A percentile compares a stretch with the other conserved stretches of the same genome.
These are phyloP conservation scores for Backusella westeae DNA, from an alignment of 192 early-diverging fungal genomes.

Conservation along the genomic window DNA sequence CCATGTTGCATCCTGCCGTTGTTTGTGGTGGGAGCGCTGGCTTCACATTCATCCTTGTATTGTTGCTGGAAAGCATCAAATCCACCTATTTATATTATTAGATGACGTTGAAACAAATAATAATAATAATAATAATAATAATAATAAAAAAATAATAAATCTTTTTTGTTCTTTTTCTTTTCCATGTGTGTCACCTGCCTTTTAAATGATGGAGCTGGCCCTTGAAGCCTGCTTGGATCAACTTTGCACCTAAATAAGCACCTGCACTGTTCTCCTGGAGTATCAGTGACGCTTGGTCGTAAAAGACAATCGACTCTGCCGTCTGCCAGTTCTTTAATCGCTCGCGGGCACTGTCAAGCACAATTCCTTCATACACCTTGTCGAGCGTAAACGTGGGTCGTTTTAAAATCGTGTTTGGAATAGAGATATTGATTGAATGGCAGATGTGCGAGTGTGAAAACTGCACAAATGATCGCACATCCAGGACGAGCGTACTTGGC, in stretches of 20 bases:
- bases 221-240: slow-evolving; percentile 50
- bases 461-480: slow-evolving; percentile 65
- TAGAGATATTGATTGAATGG: slow-evolving; percentile 62
- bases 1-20: neutral
- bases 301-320: slow-evolving; percentile 62
- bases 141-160: neutral
- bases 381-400: slow-evolving; percentile 62
- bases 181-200: slow-evolving; percentile 35
- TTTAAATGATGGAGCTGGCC: slow-evolving; percentile 43
- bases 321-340: slow-evolving; percentile 52
- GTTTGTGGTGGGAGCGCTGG: neutral
- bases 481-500: slow-evolving; percentile 39
- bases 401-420: slow-evolving; percentile 74
- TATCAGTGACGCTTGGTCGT: slow-evolving; percentile 56
- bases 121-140: neutral
- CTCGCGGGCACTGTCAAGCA: slow-evolving; percentile 46
- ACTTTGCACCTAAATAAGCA: slow-evolving; percentile 59
- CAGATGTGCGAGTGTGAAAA: slow-evolving; percentile 52
- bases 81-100: slow-evolving; percentile 40
- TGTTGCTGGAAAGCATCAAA: slow-evolving; percentile 36
- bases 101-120: neutral
- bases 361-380: slow-evolving; percentile 57
- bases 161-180: neutral
- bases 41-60: slow-evolving; percentile 14
- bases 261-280: slow-evolving; percentile 49